phyloP scores from a whole-genome alignment of 2,329 filamentous ascomycete genomes.

The Phaeophleospora eucalypticola region DNA sequence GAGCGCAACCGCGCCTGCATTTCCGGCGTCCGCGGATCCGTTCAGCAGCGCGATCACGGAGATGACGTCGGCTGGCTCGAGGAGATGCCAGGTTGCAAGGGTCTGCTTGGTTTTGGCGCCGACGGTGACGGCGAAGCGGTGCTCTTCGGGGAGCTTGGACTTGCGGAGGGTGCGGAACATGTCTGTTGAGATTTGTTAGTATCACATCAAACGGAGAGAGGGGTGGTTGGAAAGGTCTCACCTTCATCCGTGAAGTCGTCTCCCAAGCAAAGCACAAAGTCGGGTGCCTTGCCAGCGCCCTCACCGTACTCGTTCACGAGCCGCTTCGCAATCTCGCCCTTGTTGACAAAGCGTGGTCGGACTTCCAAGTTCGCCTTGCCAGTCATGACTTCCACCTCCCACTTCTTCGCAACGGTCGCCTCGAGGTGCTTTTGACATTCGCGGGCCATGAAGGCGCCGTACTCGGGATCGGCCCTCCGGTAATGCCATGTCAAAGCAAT shows the following conservation, averaged over 20 bases:
- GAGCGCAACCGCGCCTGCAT: conserved; percentile 28
- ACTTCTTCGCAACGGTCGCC: conserved; percentile 68
- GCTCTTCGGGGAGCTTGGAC: conserved; percentile 54
- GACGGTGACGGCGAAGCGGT: conserved; percentile 87
- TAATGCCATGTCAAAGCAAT: conserved; percentile 98
- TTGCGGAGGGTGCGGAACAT: conserved; percentile 76
- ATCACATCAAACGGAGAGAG: conserved; percentile 15
- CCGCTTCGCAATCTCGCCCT: conserved; percentile 87
- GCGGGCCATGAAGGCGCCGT: conserved; percentile 70
- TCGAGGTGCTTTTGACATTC: conserved; percentile 82
- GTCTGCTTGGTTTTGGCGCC: conserved; percentile 91
- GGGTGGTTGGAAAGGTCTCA: conserved; percentile 37
- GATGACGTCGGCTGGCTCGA: conserved; percentile 85
- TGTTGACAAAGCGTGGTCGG: conserved; percentile 95
- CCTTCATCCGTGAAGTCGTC: conserved; percentile 98
- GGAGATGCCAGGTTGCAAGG: conserved; percentile 80
- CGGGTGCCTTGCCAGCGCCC: conserved; percentile 56
- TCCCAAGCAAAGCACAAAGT: conserved; percentile 85
- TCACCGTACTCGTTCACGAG: conserved; percentile 70
- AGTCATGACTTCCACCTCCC: conserved; percentile 92
- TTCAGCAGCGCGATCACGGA: conserved; percentile 34
- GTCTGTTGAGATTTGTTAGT: conserved; percentile 42
- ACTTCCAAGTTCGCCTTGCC: conserved; percentile 97
- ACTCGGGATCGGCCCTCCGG: conserved; percentile 81
- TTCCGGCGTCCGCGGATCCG: conserved; percentile 28